These are phyloP conservation scores for Hypoxylon rubiginosum DNA, from an alignment of 2,329 filamentous ascomycete genomes.

Conservation along the genomic window DNA sequence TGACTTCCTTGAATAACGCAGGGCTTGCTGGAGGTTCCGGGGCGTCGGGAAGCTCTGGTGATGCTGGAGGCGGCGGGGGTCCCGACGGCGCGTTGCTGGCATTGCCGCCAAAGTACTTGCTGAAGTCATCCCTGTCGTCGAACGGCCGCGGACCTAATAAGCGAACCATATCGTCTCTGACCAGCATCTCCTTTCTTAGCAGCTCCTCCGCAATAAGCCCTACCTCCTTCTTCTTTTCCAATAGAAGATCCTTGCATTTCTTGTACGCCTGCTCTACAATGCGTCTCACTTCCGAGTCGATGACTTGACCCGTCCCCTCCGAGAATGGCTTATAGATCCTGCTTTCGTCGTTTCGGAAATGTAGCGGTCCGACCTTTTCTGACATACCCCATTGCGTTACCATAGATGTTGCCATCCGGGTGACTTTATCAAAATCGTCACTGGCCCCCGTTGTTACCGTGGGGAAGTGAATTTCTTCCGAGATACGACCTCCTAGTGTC, in stretches of 20 bases:
- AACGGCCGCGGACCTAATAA: conserved; percentile 88
- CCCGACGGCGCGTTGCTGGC: conserved; percentile 70
- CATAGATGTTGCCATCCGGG: conserved; percentile 95
- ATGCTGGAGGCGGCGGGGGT: conserved; percentile 60
- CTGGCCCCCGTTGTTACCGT: conserved; percentile 95
- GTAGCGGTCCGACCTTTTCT: conserved; percentile 89
- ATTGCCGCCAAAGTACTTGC: conserved; percentile 87
- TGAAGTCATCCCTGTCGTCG: conserved; percentile 87
- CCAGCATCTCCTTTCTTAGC: conserved; percentile 89
- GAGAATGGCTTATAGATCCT: conserved; percentile 95
- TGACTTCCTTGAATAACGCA: conserved; percentile 46
- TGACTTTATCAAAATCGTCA: conserved; percentile 99
- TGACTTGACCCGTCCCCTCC: conserved; percentile 91
- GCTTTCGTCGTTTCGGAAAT: conserved; percentile 87
- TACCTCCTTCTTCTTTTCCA: conserved; percentile 88
- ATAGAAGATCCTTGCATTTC: conserved; percentile 86
- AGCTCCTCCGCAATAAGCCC: conserved; percentile 94
- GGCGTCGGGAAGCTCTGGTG: conserved; percentile 58
- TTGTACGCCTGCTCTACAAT: conserved; percentile 95
- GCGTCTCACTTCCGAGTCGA: conserved; percentile 90
- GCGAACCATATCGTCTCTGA: conserved; percentile 91
- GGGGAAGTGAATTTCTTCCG: conserved; percentile 96
- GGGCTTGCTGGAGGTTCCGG: conserved; percentile 49
- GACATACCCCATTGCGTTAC: conserved; percentile 99
- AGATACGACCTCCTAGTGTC: conserved; percentile 95